Conservation (phyloP, 2,329 filamentous ascomycete species). For the Xylariaceae sp. region DNA sequence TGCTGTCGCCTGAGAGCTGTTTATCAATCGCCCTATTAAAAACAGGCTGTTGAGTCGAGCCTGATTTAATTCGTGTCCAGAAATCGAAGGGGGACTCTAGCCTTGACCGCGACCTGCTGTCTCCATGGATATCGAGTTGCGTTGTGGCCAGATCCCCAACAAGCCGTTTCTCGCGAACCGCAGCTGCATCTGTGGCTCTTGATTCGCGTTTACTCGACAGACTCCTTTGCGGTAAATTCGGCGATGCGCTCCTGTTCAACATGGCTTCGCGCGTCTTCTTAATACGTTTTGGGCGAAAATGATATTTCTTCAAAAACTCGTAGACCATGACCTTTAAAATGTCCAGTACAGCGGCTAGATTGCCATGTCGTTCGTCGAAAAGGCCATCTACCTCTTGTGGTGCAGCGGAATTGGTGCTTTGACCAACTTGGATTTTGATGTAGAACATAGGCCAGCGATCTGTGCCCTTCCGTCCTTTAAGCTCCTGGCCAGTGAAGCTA, state of each 20-base stretch:
- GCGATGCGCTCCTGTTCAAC: not conserved
- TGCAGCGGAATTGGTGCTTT: slow-evolving; percentile 7
- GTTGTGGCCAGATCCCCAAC: slow-evolving; percentile 29
- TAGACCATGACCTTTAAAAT: slow-evolving; percentile 65
- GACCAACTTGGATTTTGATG: slow-evolving; percentile 56
- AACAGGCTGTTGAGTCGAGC: slow-evolving; percentile 22
- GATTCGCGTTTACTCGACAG: slow-evolving; percentile 15
- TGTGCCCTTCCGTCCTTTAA: slow-evolving; percentile 59
- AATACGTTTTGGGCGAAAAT: slow-evolving; percentile 55
- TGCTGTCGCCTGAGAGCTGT: not conserved
- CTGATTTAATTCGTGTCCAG: slow-evolving; percentile 38
- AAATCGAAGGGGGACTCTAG: slow-evolving; percentile 34
- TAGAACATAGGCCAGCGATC: slow-evolving; percentile 90
- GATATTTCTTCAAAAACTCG: slow-evolving; percentile 70
- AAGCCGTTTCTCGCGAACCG: slow-evolving; percentile 2
- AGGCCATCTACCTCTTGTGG: slow-evolving; percentile 36
- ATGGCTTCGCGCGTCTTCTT: slow-evolving; percentile 7
- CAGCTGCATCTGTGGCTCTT: slow-evolving; percentile 4
- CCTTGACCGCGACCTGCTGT: slow-evolving; percentile 34
- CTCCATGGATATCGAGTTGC: slow-evolving; percentile 37
- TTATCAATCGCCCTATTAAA: slow-evolving; percentile 7
- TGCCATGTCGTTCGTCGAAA: slow-evolving; percentile 44
- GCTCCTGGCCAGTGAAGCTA: slow-evolving; percentile 47
- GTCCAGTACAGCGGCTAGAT: slow-evolving; percentile 55
- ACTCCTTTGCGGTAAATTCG: not conserved